Conservation (phyloP, 2,329 filamentous ascomycete genomes). For the Zymoseptoria crescenta region DNA sequence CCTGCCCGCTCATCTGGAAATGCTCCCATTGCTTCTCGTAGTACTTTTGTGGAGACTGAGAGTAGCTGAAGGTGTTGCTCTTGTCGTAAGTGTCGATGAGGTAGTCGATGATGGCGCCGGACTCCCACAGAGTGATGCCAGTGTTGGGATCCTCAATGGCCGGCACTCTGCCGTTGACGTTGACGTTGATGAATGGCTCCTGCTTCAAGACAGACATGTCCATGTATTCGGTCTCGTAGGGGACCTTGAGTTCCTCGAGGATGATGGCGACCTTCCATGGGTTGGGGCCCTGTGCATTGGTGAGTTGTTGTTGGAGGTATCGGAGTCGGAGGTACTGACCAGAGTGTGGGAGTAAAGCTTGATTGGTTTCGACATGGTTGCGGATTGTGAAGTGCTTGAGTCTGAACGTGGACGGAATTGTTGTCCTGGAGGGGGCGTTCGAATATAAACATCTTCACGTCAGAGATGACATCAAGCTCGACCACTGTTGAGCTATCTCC, state of each 20-base stretch:
- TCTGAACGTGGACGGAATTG: neutral
- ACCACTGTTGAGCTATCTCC: neutral
- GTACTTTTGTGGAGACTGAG: slow-evolving; percentile 18
- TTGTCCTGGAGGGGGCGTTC: neutral
- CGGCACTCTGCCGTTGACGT: slow-evolving; percentile 37
- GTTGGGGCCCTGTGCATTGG: slow-evolving; percentile 29
- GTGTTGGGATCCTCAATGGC: slow-evolving; percentile 41
- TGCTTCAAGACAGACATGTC: slow-evolving; percentile 36
- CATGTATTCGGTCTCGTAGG: slow-evolving; percentile 32
- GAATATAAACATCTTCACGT: neutral
- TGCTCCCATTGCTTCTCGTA: slow-evolving; percentile 24
- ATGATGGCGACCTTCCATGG: slow-evolving; percentile 40
- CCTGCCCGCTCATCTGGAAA: slow-evolving; percentile 27
- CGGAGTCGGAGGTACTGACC: slow-evolving; percentile 2
- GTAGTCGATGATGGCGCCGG: slow-evolving; percentile 24
- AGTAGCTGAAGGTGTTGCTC: slow-evolving; percentile 21
- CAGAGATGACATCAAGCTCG: neutral
- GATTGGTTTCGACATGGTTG: slow-evolving; percentile 20
- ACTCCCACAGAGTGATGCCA: slow-evolving; percentile 33
- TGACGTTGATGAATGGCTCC: slow-evolving; percentile 32
- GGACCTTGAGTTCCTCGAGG: slow-evolving; percentile 37
- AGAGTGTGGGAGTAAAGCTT: slow-evolving; percentile 24
- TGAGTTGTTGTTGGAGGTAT: neutral
- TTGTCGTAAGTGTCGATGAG: slow-evolving; percentile 28
- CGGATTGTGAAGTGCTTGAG: neutral